Conservation (phyloP, 257 asterid genomes). For the Ilex asprella region DNA sequence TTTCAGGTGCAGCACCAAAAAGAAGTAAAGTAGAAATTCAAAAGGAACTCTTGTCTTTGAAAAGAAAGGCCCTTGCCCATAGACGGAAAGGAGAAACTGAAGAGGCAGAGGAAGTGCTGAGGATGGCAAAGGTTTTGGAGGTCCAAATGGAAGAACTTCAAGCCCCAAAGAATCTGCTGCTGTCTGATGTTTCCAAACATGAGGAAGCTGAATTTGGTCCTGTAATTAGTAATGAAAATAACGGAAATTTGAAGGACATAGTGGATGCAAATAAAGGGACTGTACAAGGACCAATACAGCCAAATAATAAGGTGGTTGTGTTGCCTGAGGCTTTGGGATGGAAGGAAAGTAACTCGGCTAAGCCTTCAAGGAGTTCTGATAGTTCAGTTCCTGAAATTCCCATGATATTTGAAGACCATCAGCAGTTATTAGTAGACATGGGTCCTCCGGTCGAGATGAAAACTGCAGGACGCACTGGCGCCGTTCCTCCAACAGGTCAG, state of each 20-base stretch:
- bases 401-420: not conserved
- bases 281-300: not conserved
- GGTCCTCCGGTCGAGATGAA: not conserved
- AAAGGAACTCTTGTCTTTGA: not conserved
- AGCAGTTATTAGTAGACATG: not conserved
- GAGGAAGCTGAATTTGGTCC: not conserved
- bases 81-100: not conserved
- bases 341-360: not conserved
- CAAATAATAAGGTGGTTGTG: not conserved
- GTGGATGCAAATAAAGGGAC: not conserved
- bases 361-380: not conserved
- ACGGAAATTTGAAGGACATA: not conserved
- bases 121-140: constrained; percentile 1
- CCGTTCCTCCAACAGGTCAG: not conserved
- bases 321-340: not conserved
- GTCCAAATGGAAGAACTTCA: not conserved
- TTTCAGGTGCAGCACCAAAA: not conserved
- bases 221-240: not conserved
- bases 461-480: not conserved
- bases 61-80: not conserved
- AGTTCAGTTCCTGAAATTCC: not conserved
- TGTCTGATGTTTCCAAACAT: not conserved
- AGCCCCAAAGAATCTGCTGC: not conserved
- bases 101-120: constrained; percentile 2
- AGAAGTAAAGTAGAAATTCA: not conserved